Evolutionary conservation across 495 filamentous ascomycete genomes (phyloP).

Genomic region (Penicillium desertorum): DNA sequence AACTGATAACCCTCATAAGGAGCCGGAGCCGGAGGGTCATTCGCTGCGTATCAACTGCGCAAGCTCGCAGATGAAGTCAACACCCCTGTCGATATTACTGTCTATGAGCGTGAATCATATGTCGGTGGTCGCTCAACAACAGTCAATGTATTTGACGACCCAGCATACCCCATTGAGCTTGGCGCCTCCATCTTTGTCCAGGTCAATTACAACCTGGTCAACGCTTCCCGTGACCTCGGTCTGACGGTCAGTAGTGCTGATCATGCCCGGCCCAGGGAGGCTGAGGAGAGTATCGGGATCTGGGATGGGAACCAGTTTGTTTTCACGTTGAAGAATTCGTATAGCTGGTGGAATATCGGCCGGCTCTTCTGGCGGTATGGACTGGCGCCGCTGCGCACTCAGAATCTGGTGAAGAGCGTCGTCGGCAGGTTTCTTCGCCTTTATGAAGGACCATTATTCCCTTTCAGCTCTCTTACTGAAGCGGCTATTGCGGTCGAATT

Average conservation of each 20-base stretch:
- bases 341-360: slow-evolving; percentile 74
- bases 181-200: slow-evolving; percentile 92
- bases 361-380: slow-evolving; percentile 88
- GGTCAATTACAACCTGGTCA: slow-evolving; percentile 78
- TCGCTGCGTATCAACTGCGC: slow-evolving; percentile 77
- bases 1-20: slow-evolving; percentile 57
- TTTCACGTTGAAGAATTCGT: slow-evolving; percentile 57
- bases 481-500: slow-evolving; percentile 65
- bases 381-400: slow-evolving; percentile 68
- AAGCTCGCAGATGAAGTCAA: slow-evolving; percentile 60
- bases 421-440: slow-evolving; percentile 74
- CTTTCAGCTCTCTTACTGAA: slow-evolving; percentile 72
- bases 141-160: slow-evolving; percentile 73
- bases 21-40: slow-evolving; percentile 86
- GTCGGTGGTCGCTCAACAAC: slow-evolving; percentile 90
- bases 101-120: slow-evolving; percentile 79
- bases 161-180: slow-evolving; percentile 72
- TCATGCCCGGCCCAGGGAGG: slow-evolving; percentile 37
- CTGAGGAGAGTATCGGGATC: slow-evolving; percentile 61
- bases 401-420: slow-evolving; percentile 67
- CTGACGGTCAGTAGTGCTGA: slow-evolving; percentile 50
- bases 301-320: slow-evolving; percentile 84
- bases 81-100: slow-evolving; percentile 69
- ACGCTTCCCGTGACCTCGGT: slow-evolving; percentile 70
- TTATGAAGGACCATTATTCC: slow-evolving; percentile 80